Evolutionary conservation across 2,329 filamentous ascomycete genomes (phyloP).

Genomic region (Paecilomyces formosus): DNA sequence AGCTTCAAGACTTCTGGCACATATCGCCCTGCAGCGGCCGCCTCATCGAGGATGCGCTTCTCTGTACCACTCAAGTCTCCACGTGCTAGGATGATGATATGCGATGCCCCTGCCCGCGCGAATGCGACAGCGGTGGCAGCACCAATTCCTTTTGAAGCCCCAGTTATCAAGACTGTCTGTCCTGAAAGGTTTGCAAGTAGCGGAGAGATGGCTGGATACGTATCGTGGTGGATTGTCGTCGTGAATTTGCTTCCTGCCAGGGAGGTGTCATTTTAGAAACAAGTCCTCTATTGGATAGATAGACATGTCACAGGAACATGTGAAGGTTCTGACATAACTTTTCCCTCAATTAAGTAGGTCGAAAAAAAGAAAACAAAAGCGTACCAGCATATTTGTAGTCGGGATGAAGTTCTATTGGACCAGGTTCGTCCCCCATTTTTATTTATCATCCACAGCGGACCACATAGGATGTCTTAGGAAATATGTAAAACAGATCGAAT

Average conservation of each 20-base stretch:
- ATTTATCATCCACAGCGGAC: background rate
- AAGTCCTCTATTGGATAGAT: background rate
- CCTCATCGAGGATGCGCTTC: constrained; percentile 22
- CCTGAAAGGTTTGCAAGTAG: constrained; percentile 29
- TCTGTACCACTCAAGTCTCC: constrained; percentile 33
- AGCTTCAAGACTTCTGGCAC: constrained; percentile 38
- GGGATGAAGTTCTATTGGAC: background rate
- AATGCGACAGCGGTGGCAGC: constrained; percentile 45
- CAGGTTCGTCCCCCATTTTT: background rate
- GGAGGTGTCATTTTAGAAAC: background rate
- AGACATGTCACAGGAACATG: background rate
- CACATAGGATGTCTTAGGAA: background rate
- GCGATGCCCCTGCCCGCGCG: constrained; percentile 44
- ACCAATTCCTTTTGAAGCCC: constrained; percentile 47
- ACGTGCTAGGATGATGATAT: constrained; percentile 47
- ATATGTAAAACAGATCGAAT: background rate
- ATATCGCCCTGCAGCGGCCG: constrained; percentile 25
- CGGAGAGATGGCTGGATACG: constrained; percentile 46
- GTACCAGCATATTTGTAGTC: background rate
- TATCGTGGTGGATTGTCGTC: constrained; percentile 27
- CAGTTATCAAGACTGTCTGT: constrained; percentile 44
- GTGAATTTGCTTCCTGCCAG: background rate
- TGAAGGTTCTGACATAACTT: no score
- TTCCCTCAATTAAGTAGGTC: background rate
- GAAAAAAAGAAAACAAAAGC: background rate